Evolutionary conservation across 768 basidiomycete species (phyloP), one percentile per base, ranked within the genome.

Genomic region (Chalciporus piperatus): DNA sequence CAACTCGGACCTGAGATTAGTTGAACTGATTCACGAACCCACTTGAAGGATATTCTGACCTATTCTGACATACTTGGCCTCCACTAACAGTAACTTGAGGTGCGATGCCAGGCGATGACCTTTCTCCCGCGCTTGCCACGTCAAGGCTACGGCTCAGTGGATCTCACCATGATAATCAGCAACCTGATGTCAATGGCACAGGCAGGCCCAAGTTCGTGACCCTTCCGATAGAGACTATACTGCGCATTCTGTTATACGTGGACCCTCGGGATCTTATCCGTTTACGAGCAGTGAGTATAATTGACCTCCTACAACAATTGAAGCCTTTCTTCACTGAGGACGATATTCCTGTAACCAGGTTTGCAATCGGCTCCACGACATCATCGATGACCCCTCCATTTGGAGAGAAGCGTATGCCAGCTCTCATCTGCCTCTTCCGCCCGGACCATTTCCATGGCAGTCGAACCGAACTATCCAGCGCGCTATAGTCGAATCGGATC

Each of bases 361-460:
- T 2, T 62, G 47, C 37, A 61, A 42, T 47, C 17, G 28, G 8
- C 58, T 62, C 32, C 25, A 39, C 13, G 41, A 33, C 30, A 50
- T 61, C 47, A 22, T 55, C 33, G 4, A 33, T 1, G 61, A 64
- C 10, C 35, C 48, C 4, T 35, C 35, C 13, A 4, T 64, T 17
- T 61, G 61, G 61, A 52, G 50, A 27, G 35, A 41, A 37, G 1
- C 41, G 40, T 61, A 64, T 20, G 1, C 59, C 32, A 45, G 19
- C 7, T 9, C 39, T 6, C 49, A 28, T 41, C 56, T 58, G 14
- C 53, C 47, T 4, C 62, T 59, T 33, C 61, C 59, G 16, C 51
- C 59, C 0, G 61, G 61, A n/a, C 56, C 56, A 2, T 62, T 55
- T 6, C 10, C 44, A 11, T 62, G 61, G 62, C 59, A 62, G 46